phyloP scores from a whole-genome alignment of 768 basidiomycete genomes.

The Nidularia pulvinata region DNA sequence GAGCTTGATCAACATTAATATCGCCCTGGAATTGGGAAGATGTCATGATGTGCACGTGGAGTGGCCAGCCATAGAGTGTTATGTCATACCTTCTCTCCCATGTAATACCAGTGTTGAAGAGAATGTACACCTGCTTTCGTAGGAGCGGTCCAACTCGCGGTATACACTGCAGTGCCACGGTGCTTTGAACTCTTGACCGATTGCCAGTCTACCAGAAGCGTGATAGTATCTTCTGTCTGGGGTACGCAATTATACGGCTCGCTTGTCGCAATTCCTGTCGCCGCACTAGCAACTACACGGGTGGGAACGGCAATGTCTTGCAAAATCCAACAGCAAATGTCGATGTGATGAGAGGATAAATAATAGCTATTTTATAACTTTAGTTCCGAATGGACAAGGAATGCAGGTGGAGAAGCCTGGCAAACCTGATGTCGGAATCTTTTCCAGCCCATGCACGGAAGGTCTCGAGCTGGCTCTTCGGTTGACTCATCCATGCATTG shows the following conservation, averaged over 20 bases:
- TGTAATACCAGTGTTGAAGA: constrained; percentile 94
- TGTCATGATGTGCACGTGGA: constrained; percentile 3
- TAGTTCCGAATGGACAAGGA: not conserved
- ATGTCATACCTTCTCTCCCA: constrained; percentile 77
- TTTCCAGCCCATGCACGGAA: constrained; percentile 96
- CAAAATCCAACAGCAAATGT: constrained; percentile 85
- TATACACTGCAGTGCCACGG: constrained; percentile 88
- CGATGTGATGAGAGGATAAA: constrained; percentile 94
- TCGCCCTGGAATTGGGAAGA: constrained; percentile 61
- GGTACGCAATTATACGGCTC: constrained; percentile 88
- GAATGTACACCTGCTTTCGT: constrained; percentile 88
- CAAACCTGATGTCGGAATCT: constrained; percentile 87
- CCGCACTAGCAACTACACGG: constrained; percentile 88
- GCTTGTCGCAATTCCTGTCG: constrained; percentile 87
- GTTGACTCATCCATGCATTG: constrained; percentile 97
- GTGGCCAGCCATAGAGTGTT: constrained; percentile 1
- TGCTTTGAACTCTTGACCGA: constrained; percentile 74
- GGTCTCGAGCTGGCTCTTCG: constrained; percentile 92
- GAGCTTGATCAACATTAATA: constrained; percentile 90
- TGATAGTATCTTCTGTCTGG: constrained; percentile 93
- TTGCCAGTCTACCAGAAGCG: constrained; percentile 93
- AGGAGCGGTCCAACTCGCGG: constrained; percentile 94
- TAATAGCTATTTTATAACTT: constrained; percentile 62
- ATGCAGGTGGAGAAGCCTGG: not conserved
- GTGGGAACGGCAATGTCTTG: constrained; percentile 77